Evolutionary conservation across 2,329 filamentous ascomycete genomes (phyloP), one percentile per base, ranked within the genome.

Genomic region (Diaporthe citrichinensis): DNA sequence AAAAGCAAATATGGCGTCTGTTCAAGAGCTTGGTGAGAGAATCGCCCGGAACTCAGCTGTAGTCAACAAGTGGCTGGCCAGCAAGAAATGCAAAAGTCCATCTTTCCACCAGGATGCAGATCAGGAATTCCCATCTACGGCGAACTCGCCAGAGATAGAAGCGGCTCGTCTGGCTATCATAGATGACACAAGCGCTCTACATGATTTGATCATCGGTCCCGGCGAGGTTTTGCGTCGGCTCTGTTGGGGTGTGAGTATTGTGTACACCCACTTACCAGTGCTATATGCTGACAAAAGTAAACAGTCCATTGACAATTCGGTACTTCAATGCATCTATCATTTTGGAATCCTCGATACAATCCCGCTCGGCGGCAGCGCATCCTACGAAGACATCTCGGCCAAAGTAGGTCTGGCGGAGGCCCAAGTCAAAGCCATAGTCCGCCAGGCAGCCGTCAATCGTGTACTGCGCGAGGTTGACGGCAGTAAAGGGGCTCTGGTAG

Each of bases 51-150:
- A 67, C 41, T 65, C 61, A 2, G 61, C 41, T 23, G 1, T 65
- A 25, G 28, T 65, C 25, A 65, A 49, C 20, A 49, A 65, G 28
- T 65, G 61, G 61, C 61, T 65, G 17, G 61, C 61, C 41, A 49
- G 41, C 28, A 49, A 34, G 41, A 49, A 65, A 65, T 65, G 17
- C 61, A 20, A 14, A 49, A 49, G 9, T 6, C 41, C 17, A 10
- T 65, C 61, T 34, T 65, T 65, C 61, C 25, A 65, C 7, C 61
- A 46, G 41, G 61, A 65, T 34, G 61, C 61, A 49, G 61, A 65
- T 28, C 61, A 65, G 20, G 41, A 65, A 23, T 65, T 65, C 28
- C 61, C 61, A 8, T 49, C 61, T 6, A 65, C 61, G 20, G 61
- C 25, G 17, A 41, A 44, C 2, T 49, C 41, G 3, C 39, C 28